Percentiles rank a stretch among this genome's conserved stretches.
Conservation (phyloP, 192 early-diverging fungal genomes). For the Podila verticillata region DNA sequence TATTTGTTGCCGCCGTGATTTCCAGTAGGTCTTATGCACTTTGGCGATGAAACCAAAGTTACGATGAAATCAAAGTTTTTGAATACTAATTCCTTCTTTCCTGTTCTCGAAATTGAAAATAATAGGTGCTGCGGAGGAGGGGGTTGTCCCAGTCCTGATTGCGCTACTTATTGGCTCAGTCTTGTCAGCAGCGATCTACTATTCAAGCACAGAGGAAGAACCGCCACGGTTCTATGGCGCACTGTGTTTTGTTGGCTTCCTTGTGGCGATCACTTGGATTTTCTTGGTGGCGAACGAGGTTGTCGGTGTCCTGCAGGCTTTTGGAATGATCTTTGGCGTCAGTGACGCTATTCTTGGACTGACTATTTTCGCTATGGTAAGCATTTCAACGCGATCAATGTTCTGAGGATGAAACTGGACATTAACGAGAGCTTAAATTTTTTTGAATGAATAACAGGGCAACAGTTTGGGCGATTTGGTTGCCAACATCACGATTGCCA, state of each 20-base stretch:
- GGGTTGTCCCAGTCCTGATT: constrained; percentile 31
- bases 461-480: constrained; percentile 91
- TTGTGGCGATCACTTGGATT: constrained; percentile 85
- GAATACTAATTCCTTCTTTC: background rate
- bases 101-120: background rate
- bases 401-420: background rate
- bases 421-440: too few species aligned
- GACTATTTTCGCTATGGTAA: constrained; percentile 87
- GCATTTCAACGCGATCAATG: background rate
- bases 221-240: constrained; percentile 58
- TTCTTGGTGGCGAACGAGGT: constrained; percentile 91
- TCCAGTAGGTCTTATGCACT: constrained; percentile 13
- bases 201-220: constrained; percentile 44
- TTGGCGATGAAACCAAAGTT: background rate
- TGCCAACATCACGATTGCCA: constrained; percentile 91
- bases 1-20: constrained; percentile 60
- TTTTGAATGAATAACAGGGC: constrained; percentile 54
- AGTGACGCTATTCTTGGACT: constrained; percentile 85
- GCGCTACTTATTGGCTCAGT: constrained; percentile 41
- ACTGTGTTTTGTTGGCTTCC: constrained; percentile 77
- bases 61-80: background rate
- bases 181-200: constrained; percentile 26
- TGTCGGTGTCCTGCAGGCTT: constrained; percentile 83
- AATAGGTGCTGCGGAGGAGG: constrained; percentile 32
- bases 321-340: constrained; percentile 81